These are phyloP conservation scores for Pelargonium fulgidum DNA, from an alignment of 441 rosid genomes.

Conservation along the genomic window DNA sequence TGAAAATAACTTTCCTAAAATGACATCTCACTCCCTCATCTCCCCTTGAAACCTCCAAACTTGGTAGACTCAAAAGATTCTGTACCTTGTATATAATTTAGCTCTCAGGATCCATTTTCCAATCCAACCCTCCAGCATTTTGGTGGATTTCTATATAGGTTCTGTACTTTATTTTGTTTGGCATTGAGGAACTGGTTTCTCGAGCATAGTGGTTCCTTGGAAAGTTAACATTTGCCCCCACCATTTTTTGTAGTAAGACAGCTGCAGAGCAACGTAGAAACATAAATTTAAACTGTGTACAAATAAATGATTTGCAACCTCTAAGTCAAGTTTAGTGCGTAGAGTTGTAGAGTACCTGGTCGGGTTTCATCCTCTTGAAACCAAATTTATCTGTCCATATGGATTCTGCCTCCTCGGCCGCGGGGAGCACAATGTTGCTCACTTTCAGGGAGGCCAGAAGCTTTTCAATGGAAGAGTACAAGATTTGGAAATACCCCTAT, in stretches of 20 bases:
- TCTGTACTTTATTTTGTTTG: slow-evolving; percentile 20
- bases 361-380: slow-evolving; percentile 59
- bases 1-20: not conserved
- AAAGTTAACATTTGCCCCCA: slow-evolving; percentile 58
- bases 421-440: slow-evolving; percentile 81
- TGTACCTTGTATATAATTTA: not conserved
- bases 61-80: not conserved
- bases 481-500: slow-evolving; percentile 84
- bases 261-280: slow-evolving; percentile 28
- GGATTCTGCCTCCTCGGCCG: slow-evolving; percentile 90
- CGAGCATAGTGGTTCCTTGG: slow-evolving; percentile 76
- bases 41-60: not conserved
- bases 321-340: not conserved
- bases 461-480: slow-evolving; percentile 75
- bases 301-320: not conserved
- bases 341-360: slow-evolving; percentile 34
- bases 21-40: not conserved
- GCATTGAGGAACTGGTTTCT: slow-evolving; percentile 57
- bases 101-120: not conserved
- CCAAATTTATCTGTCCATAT: slow-evolving; percentile 91
- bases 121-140: not conserved
- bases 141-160: not conserved
- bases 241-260: slow-evolving; percentile 48
- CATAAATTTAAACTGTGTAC: not conserved
- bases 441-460: slow-evolving; percentile 63